phyloP scores from a whole-genome alignment of 2,329 filamentous ascomycete species.

The Exophiala xenobiotica region DNA sequence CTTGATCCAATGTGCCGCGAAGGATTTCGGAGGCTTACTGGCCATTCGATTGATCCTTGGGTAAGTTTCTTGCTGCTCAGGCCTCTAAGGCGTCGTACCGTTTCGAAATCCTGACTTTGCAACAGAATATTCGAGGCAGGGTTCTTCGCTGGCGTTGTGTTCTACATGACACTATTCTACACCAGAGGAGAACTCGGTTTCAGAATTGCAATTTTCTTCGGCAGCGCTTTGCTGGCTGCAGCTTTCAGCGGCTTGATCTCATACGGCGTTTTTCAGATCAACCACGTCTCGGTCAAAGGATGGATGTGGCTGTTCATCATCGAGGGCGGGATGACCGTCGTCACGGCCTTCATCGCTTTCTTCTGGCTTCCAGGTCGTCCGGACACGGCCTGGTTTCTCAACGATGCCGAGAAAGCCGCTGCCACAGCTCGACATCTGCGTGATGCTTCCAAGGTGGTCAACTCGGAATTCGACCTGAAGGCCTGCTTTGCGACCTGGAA shows the following conservation, averaged over 20 bases:
- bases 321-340: slow-evolving; percentile 59
- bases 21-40: slow-evolving; percentile 50
- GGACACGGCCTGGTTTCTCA: slow-evolving; percentile 64
- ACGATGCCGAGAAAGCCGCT: slow-evolving; percentile 63
- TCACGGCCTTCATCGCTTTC: slow-evolving; percentile 64
- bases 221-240: slow-evolving; percentile 70
- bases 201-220: slow-evolving; percentile 72
- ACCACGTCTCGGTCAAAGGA: slow-evolving; percentile 46
- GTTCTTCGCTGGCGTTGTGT: slow-evolving; percentile 20
- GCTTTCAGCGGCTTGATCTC: slow-evolving; percentile 62
- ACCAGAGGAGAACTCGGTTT: slow-evolving; percentile 68
- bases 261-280: slow-evolving; percentile 62
- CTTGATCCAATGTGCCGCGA: slow-evolving; percentile 50
- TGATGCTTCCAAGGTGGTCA: slow-evolving; percentile 67
- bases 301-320: slow-evolving; percentile 58
- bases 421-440: slow-evolving; percentile 73
- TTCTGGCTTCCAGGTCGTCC: slow-evolving; percentile 68
- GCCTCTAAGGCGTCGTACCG: background rate
- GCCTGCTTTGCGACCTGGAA: slow-evolving; percentile 55
- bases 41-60: slow-evolving; percentile 52
- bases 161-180: slow-evolving; percentile 58
- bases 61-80: background rate
- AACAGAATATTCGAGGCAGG: slow-evolving; percentile 7
- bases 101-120: background rate
- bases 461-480: slow-evolving; percentile 55